Conservation (phyloP, 176 grass and related monocot genomes). For the Dendrocalamus sinicus region DNA sequence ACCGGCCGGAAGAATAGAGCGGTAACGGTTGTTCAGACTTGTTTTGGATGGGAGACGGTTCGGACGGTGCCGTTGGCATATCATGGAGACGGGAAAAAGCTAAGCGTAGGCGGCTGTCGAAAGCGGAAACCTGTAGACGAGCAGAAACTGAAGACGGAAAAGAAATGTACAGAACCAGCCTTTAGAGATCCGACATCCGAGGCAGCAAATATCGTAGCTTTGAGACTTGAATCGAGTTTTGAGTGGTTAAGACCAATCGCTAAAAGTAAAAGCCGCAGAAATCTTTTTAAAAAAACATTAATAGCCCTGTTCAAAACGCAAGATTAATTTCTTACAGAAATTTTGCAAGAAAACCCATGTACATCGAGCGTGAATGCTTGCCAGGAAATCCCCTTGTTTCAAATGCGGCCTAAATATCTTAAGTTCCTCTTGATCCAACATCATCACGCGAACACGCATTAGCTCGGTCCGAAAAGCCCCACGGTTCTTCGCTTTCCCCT, state of each 20-base stretch:
- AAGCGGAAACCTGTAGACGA: background rate
- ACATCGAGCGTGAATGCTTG: too few relatives aligned
- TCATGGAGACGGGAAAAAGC: too few relatives aligned
- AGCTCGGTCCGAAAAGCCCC: background rate
- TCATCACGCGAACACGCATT: too few relatives aligned
- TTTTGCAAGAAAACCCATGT: too few relatives aligned
- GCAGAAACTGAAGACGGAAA: background rate
- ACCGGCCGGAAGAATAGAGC: background rate
- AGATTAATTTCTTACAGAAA: too few relatives aligned
- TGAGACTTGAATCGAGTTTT: too few relatives aligned
- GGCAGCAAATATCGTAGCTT: too few relatives aligned
- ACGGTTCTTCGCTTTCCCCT: background rate
- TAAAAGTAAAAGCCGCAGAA: background rate
- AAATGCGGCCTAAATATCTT: too few relatives aligned
- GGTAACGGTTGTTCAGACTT: background rate
- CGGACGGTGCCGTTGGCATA: background rate
- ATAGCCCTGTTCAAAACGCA: background rate
- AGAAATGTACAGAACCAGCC: background rate
- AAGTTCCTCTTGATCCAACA: too few relatives aligned
- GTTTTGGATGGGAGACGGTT: background rate
- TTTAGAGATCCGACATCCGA: too few relatives aligned
- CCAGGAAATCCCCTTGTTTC: too few relatives aligned
- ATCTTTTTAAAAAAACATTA: background rate
- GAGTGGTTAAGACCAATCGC: too few relatives aligned
- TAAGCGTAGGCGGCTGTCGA: background rate